Percentiles rank a stretch among this genome's conserved stretches.
Evolutionary conservation across 1,139 yeast genomes (phyloP).

Genomic region (Meyerozyma sp.): DNA sequence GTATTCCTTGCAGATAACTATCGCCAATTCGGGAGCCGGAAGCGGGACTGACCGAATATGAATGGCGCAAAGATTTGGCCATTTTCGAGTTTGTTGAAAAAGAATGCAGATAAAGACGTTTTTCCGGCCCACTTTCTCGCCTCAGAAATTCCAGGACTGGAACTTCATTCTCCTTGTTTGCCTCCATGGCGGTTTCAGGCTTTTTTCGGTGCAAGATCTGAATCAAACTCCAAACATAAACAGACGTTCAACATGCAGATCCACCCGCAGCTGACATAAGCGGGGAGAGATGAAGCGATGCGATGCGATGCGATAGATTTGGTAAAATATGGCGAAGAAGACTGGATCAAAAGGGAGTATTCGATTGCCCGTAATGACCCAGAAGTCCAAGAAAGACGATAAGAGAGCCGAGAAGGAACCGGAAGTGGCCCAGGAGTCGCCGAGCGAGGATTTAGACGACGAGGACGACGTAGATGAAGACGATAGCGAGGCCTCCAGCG

Average conservation of each 20-base stretch:
- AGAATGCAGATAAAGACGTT: background rate
- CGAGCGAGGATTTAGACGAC: conserved; percentile 10
- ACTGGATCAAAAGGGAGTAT: background rate
- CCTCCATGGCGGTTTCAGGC: background rate
- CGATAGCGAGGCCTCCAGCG: conserved; percentile 3
- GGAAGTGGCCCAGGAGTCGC: conserved; percentile 5
- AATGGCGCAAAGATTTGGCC: background rate
- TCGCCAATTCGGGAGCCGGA: background rate
- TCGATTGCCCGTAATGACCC: background rate
- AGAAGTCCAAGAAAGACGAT: background rate
- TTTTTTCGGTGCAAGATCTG: background rate
- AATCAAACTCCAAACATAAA: background rate
- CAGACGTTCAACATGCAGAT: background rate
- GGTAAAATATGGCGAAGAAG: background rate
- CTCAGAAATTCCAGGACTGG: background rate
- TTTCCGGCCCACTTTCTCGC: background rate
- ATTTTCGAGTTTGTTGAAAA: background rate
- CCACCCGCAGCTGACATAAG: background rate
- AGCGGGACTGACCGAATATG: background rate
- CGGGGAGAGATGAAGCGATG: background rate
- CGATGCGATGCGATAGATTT: background rate
- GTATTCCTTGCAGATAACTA: background rate
- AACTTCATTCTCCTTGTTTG: background rate
- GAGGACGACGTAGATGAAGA: conserved; percentile 4
- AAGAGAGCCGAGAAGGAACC: conserved; percentile 4